These are phyloP conservation scores for Protomyces arabidopsidicola DNA, from an alignment of 1,139 yeast genomes.

Conservation along the genomic window DNA sequence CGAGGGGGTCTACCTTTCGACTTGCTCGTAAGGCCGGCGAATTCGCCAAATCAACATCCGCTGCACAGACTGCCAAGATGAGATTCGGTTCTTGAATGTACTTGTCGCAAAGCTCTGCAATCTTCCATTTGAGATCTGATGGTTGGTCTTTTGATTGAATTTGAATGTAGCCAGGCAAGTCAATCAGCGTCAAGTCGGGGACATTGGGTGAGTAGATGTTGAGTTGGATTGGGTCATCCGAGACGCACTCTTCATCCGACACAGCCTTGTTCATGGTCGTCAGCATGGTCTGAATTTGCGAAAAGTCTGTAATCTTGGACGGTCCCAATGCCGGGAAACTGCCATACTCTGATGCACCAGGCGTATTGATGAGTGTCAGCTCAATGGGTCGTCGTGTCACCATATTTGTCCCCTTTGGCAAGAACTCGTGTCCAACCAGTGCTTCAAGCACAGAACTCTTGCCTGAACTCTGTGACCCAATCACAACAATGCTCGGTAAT, in stretches of 20 bases:
- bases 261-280: slow-evolving; percentile 89
- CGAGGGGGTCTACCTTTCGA: slow-evolving; percentile 86
- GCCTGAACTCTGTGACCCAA: slow-evolving; percentile 97
- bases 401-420: slow-evolving; percentile 94
- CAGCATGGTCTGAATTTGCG: slow-evolving; percentile 77
- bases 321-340: slow-evolving; percentile 88
- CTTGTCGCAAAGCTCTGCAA: slow-evolving; percentile 71
- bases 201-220: slow-evolving; percentile 87
- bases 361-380: slow-evolving; percentile 81
- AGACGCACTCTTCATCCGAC: slow-evolving; percentile 74
- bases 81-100: slow-evolving; percentile 89
- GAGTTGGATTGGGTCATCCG: slow-evolving; percentile 85
- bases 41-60: slow-evolving; percentile 96
- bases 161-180: slow-evolving; percentile 95
- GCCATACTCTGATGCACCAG: slow-evolving; percentile 75
- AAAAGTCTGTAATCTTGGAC: slow-evolving; percentile 77
- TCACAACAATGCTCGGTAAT: slow-evolving; percentile 89
- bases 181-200: slow-evolving; percentile 91
- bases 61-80: slow-evolving; percentile 91
- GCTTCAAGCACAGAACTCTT: slow-evolving; percentile 91
- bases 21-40: slow-evolving; percentile 92
- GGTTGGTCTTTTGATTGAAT: slow-evolving; percentile 98
- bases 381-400: slow-evolving; percentile 94
- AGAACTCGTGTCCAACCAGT: slow-evolving; percentile 87
- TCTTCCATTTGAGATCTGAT: slow-evolving; percentile 67